A percentile compares a stretch with the other conserved stretches of the same genome.
These are phyloP conservation scores for Skeletonema grethae DNA, from an alignment of 108 stramenopile species.

Conservation along the genomic window DNA sequence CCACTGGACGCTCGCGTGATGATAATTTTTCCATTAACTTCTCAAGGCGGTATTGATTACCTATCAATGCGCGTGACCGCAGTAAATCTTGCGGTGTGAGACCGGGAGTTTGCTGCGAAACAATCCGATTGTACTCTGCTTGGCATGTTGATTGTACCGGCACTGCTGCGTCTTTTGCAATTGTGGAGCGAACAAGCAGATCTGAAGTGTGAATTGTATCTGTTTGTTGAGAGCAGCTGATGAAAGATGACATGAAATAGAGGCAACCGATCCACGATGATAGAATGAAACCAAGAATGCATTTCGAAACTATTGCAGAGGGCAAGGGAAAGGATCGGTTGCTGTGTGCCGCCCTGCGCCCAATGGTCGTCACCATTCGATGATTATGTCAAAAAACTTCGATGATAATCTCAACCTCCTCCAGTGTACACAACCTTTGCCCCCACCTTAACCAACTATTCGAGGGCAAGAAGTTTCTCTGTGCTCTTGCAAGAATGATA, in stretches of 20 bases:
- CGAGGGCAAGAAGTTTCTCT: too few relatives aligned
- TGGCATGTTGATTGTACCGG: constrained; percentile 26
- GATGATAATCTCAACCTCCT: too few relatives aligned
- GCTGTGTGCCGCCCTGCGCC: background rate
- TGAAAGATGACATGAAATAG: background rate
- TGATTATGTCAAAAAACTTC: too few relatives aligned
- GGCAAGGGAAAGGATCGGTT: background rate
- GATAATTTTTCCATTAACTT: constrained; percentile 23
- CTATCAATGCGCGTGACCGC: constrained; percentile 53
- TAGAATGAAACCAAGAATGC: background rate
- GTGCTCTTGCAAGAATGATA: too few relatives aligned
- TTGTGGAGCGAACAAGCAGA: background rate
- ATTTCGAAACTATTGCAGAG: background rate
- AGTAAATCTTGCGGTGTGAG: constrained; percentile 50
- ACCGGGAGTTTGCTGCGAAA: constrained; percentile 38
- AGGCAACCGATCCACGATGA: background rate
- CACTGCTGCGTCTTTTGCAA: background rate
- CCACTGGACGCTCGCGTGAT: constrained; percentile 36
- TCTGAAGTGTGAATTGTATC: background rate
- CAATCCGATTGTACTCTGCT: constrained; percentile 47
- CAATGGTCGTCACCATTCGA: background rate
- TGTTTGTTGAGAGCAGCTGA: background rate
- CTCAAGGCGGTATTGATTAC: constrained; percentile 49
- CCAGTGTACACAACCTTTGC: too few relatives aligned
- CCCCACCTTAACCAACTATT: too few relatives aligned